Conservation (phyloP, 1,284 basidiomycete genomes). For the Ganoderma multipileum region DNA sequence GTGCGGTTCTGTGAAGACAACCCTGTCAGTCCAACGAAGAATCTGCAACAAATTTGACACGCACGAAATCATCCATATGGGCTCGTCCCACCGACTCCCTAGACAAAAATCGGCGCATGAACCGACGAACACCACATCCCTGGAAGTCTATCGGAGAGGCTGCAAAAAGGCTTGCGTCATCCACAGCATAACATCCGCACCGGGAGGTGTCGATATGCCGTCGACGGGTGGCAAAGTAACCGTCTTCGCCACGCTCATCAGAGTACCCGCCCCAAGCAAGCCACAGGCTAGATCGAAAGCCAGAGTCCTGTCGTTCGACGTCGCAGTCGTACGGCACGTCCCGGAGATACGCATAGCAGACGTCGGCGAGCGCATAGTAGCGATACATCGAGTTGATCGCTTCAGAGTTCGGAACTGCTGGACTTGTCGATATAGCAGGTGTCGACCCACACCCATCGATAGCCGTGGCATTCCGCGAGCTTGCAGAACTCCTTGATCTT, state of each 20-base stretch:
- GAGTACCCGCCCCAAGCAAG: conserved; percentile 19
- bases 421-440: conserved; percentile 26
- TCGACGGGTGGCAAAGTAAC: neutral
- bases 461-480: neutral
- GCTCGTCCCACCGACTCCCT: neutral
- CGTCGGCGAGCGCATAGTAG: conserved; percentile 15
- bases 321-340: conserved; percentile 6
- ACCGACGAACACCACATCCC: neutral
- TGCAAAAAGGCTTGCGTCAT: neutral
- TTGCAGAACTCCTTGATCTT: neutral
- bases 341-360: conserved; percentile 21
- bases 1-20: neutral
- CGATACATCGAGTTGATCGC: conserved; percentile 24
- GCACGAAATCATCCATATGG: neutral
- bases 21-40: neutral
- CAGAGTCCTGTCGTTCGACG: neutral
- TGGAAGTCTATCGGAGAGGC: neutral
- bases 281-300: conserved; percentile 1
- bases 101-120: neutral
- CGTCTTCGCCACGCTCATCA: neutral
- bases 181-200: neutral
- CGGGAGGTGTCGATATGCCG: neutral
- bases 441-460: conserved; percentile 19
- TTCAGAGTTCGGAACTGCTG: conserved; percentile 24
- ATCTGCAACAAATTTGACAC: neutral